Evolutionary conservation across 2,329 filamentous ascomycete genomes (phyloP).

Genomic region (Teratosphaeria epicoccoides): DNA sequence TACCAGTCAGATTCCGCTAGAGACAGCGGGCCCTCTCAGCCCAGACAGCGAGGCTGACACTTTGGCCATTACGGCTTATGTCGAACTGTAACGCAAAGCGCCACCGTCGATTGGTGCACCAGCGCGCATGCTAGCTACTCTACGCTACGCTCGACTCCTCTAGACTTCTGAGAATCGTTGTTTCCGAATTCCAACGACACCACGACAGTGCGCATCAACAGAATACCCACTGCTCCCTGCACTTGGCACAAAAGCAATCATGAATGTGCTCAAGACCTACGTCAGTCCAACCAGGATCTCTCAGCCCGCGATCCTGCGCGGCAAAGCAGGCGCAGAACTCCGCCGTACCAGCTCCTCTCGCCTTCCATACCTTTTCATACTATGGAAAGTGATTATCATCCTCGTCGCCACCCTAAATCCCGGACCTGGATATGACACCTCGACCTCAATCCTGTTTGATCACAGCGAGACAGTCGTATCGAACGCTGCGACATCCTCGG

Average conservation of each 20-base stretch:
- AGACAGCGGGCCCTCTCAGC: no score
- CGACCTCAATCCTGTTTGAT: conserved; percentile 45
- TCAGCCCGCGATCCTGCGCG: conserved; percentile 5
- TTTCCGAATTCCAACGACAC: no score
- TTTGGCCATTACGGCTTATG: no score
- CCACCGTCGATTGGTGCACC: no score
- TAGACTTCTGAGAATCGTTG: no score
- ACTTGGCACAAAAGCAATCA: neutral
- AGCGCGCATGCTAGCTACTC: no score
- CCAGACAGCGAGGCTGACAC: no score
- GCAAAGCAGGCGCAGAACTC: conserved; percentile 2
- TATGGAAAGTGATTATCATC: conserved; percentile 61
- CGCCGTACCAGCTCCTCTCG: conserved; percentile 5
- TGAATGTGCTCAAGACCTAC: conserved; percentile 6
- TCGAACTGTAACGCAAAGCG: no score
- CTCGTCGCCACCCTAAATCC: conserved; percentile 47
- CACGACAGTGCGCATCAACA: no score
- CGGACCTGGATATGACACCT: conserved; percentile 67
- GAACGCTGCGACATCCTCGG: neutral
- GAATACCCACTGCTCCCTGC: no score
- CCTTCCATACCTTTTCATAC: conserved; percentile 35
- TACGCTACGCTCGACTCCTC: no score
- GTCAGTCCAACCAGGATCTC: conserved; percentile 4
- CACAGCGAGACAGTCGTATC: neutral
- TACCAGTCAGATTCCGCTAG: no score